Base-by-base conservation (phyloP, 106 monocot species). In the Apostasia shenzhenica region DNA sequence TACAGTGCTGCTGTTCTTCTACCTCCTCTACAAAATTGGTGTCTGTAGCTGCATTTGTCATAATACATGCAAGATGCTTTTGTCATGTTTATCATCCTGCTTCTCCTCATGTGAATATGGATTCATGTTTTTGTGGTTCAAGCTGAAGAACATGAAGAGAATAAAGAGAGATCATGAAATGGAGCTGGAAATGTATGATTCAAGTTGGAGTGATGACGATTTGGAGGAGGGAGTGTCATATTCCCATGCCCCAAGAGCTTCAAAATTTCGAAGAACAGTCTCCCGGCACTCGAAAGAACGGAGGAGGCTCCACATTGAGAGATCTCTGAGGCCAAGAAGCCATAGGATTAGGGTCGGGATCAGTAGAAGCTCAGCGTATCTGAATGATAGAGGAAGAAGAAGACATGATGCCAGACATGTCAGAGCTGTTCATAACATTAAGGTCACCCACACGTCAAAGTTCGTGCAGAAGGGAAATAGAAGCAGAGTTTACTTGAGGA, bases 1-100 rank as follows among this genome's bases (percentile, higher is more conserved):
- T 57, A 14, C 87, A 94, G 94, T 94, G 39, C 55, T 94, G 8
- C 44, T 90, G 68, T 90, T 94, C 84, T 59, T 94, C 65, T 94
- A 90, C 64, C 75, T 94, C 1, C 78, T 94, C 8, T 83, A 79
- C 81, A 94, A 90, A 70, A 69, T 83, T 43, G 94, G 94, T 12
- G 79, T 90, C 8, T 94, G 81, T 55, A 65, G 63, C 14, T 94
- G 94, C 71, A 59, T 94, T 41, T 47, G 80, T 2, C 73, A 51
- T 39, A 77, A 83, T 2, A 46, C 58, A 8, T 82, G 94, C 82
- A 90, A 81, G 73, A 90, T 94, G 81, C 40, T 74, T 12, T 78
- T 82, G 69, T 75, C 82, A 53, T 90, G 85, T 57, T 8, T 78
- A 2, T 37, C 62, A 3, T 84, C 87, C 57, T 90, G 82, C 73